phyloP scores from a whole-genome alignment of 2,329 filamentous ascomycete species.

The Tolypocladium pustulatum region DNA sequence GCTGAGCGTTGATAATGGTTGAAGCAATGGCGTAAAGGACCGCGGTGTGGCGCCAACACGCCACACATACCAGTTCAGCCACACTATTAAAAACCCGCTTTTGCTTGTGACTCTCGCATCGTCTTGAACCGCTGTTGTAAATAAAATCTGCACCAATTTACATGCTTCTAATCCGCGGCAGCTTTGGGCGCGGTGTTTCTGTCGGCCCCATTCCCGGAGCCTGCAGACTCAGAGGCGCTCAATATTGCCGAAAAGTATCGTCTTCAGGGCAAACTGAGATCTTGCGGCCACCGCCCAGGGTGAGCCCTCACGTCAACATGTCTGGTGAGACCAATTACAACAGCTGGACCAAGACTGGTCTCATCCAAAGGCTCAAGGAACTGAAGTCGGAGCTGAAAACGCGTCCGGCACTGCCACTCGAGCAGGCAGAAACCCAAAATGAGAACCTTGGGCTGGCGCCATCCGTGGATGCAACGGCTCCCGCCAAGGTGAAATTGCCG shows the following conservation, averaged over 20 bases:
- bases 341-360: conserved; percentile 56
- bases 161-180: conserved; percentile 16
- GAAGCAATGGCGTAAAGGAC: not conserved
- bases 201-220: conserved; percentile 9
- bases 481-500: conserved; percentile 17
- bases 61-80: not conserved
- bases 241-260: conserved; percentile 3
- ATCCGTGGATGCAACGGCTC: not conserved
- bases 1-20: not conserved
- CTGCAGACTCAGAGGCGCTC: conserved; percentile 1
- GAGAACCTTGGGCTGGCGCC: not conserved
- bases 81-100: not conserved
- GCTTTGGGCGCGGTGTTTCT: conserved; percentile 15
- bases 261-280: conserved; percentile 2
- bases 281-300: not conserved
- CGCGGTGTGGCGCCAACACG: not conserved
- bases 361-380: conserved; percentile 56
- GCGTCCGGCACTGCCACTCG: conserved; percentile 18
- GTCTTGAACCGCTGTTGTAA: not conserved
- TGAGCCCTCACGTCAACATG: conserved; percentile 13
- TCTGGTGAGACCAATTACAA: conserved; percentile 39
- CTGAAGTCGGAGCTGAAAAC: conserved; percentile 56
- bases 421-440: not conserved
- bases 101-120: not conserved
- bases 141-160: conserved; percentile 5